Evolutionary conservation across 2,329 filamentous ascomycete species (phyloP).

Genomic region (Trichophyton benhamiae): DNA sequence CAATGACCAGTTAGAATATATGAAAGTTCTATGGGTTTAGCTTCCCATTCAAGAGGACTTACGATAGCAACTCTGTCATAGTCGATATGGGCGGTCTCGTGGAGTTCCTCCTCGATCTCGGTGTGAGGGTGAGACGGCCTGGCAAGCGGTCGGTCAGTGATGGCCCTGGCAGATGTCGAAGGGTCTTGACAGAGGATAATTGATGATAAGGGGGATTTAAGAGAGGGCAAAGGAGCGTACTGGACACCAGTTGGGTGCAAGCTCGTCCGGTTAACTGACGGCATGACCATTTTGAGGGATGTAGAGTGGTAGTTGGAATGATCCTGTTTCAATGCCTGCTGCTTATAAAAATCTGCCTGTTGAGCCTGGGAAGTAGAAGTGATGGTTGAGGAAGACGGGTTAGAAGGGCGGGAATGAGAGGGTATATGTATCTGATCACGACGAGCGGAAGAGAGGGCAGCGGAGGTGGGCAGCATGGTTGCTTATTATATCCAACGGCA

Average conservation of each 20-base stretch:
- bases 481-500: slow-evolving; percentile 2
- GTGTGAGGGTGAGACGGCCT: slow-evolving; percentile 83
- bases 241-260: slow-evolving; percentile 83
- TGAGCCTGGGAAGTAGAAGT: slow-evolving; percentile 22
- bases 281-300: slow-evolving; percentile 42
- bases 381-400: slow-evolving; percentile 15
- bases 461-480: slow-evolving; percentile 1
- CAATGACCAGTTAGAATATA: background rate
- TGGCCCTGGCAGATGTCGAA: background rate
- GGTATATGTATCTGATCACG: slow-evolving; percentile 30
- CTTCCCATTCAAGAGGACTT: slow-evolving; percentile 29
- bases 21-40: background rate
- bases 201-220: background rate
- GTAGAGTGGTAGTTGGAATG: slow-evolving; percentile 48
- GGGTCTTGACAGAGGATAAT: background rate
- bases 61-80: slow-evolving; percentile 97
- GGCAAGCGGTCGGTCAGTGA: slow-evolving; percentile 14
- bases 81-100: slow-evolving; percentile 97
- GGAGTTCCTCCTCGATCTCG: slow-evolving; percentile 92
- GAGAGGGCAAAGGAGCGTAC: slow-evolving; percentile 44
- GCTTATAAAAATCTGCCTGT: slow-evolving; percentile 42
- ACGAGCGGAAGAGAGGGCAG: slow-evolving; percentile 1
- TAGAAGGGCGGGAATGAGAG: slow-evolving; percentile 22
- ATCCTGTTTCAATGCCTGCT: slow-evolving; percentile 46
- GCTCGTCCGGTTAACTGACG: slow-evolving; percentile 74